Percentiles rank a stretch among this genome's conserved stretches.
Conservation (phyloP, 306 rosid genomes). For the Medicago truncatula region MtrunA17r5.0-ANR NC_053043.1:45659001-45659500, state of each 20-base stretch:
- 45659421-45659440: neutral
- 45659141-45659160: too few relatives aligned
- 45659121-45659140: too few relatives aligned
- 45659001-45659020: too few relatives aligned
- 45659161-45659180: neutral
- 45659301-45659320: neutral
- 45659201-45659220: too few relatives aligned
- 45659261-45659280: too few relatives aligned
- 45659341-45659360: constrained; percentile 1
- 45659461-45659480: constrained; percentile 29
- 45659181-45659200: neutral
- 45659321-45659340: neutral
- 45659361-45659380: neutral
- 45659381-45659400: neutral
- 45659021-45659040: too few relatives aligned
- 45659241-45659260: too few relatives aligned
- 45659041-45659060: too few relatives aligned
- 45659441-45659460: neutral
- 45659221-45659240: too few relatives aligned
- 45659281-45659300: neutral
- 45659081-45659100: too few relatives aligned
- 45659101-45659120: too few relatives aligned
- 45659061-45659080: too few relatives aligned
- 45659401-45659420: constrained; percentile 3
- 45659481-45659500: constrained; percentile 48